Conservation (phyloP, 129 eudicot species). For the Erigeron canadensis region DNA sequence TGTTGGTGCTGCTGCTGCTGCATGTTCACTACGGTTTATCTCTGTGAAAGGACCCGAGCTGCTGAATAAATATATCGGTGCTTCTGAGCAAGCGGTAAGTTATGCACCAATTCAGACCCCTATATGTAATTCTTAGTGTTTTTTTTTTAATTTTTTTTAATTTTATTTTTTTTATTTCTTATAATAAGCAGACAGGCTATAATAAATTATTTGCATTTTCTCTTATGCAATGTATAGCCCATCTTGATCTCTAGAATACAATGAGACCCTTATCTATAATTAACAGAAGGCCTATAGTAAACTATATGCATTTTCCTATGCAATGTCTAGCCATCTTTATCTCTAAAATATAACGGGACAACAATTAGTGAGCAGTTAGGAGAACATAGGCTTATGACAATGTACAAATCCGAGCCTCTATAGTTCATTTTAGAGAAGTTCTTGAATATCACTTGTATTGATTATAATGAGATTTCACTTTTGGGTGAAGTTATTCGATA, state of each 20-base stretch:
- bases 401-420: not conserved
- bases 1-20: slow-evolving; percentile 99
- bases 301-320: slow-evolving; percentile 1
- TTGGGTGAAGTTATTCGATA: not conserved
- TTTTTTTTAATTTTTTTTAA: too few relatives aligned
- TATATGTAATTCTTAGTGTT: slow-evolving; percentile 1
- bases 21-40: slow-evolving; percentile 88
- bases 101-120: not conserved
- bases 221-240: too few relatives aligned
- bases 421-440: not conserved
- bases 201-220: not conserved
- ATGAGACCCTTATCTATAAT: not conserved
- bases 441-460: not conserved
- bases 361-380: not conserved
- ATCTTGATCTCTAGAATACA: too few relatives aligned
- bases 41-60: slow-evolving; percentile 97
- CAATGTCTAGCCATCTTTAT: not conserved
- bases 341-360: not conserved
- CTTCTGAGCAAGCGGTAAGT: slow-evolving; percentile 99
- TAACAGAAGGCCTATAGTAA: not conserved
- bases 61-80: slow-evolving; percentile 95
- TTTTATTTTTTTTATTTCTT: too few relatives aligned
- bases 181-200: not conserved
- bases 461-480: not conserved
- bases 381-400: not conserved